Conservation (phyloP, 2,329 filamentous ascomycete species). For the Epichloe hybrida region DNA sequence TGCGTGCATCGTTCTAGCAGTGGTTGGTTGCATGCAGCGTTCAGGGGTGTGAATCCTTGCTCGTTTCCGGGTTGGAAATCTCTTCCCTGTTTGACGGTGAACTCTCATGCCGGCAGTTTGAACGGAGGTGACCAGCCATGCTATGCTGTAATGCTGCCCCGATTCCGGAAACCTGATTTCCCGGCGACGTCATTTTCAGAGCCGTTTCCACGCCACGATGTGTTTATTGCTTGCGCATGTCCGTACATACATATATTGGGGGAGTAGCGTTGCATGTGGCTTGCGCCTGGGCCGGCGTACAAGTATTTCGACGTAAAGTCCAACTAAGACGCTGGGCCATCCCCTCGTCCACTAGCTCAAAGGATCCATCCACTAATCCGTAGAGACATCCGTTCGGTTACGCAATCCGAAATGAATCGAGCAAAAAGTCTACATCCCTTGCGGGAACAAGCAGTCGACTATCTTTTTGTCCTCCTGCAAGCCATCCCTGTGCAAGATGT, state of each 20-base stretch:
- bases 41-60: slow-evolving; percentile 1
- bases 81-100: neutral
- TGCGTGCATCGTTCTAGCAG: neutral
- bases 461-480: no score
- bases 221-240: neutral
- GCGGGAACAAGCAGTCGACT: no score
- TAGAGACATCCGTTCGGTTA: no score
- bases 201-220: neutral
- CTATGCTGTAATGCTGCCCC: slow-evolving; percentile 1
- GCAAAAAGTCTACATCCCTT: no score
- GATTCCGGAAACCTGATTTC: neutral
- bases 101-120: slow-evolving; percentile 1
- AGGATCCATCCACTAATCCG: no score
- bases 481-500: no score
- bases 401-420: no score
- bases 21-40: neutral
- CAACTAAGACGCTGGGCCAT: no score
- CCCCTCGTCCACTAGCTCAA: no score
- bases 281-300: neutral
- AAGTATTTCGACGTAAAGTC: no score
- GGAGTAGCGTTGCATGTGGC: neutral
- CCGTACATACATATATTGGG: neutral
- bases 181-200: neutral
- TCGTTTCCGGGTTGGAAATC: slow-evolving; percentile 1
- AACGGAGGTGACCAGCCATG: neutral